These are phyloP conservation scores for Eucalyptus camaldulensis DNA, from an alignment of 345 rosid genomes.

Conservation along the genomic window DNA sequence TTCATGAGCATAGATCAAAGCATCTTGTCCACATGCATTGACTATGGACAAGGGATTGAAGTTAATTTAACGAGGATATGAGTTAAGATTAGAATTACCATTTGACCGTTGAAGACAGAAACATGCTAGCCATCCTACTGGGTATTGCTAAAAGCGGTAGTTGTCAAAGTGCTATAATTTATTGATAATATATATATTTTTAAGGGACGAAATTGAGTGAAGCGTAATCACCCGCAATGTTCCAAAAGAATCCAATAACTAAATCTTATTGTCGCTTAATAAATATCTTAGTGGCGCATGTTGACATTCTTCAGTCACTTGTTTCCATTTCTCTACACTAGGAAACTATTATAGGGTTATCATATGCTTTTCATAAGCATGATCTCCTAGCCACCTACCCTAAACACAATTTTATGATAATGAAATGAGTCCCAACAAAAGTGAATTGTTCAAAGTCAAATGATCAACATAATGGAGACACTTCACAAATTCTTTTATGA, in stretches of 20 bases:
- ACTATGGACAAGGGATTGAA: not conserved
- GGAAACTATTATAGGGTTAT: not conserved
- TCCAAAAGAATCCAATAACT: not conserved
- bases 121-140: rapidly evolving
- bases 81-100: not conserved
- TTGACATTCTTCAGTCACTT: not conserved
- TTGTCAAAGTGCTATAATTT: not conserved
- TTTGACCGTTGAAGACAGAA: not conserved
- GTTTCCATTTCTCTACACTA: not conserved
- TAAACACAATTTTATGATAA: not conserved
- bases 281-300: not conserved
- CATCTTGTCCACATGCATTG: not conserved
- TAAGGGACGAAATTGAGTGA: rapidly evolving
- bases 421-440: not conserved
- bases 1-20: not conserved
- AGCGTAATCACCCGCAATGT: not conserved
- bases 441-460: not conserved
- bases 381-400: not conserved
- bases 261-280: not conserved
- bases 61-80: not conserved
- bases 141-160: not conserved
- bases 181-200: not conserved
- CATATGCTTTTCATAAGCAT: not conserved
- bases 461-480: not conserved
- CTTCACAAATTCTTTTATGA: not conserved